Evolutionary conservation across 2,329 filamentous ascomycete genomes (phyloP), one percentile per base, ranked within the genome.

Genomic region (Phialocephala subalpina): DNA sequence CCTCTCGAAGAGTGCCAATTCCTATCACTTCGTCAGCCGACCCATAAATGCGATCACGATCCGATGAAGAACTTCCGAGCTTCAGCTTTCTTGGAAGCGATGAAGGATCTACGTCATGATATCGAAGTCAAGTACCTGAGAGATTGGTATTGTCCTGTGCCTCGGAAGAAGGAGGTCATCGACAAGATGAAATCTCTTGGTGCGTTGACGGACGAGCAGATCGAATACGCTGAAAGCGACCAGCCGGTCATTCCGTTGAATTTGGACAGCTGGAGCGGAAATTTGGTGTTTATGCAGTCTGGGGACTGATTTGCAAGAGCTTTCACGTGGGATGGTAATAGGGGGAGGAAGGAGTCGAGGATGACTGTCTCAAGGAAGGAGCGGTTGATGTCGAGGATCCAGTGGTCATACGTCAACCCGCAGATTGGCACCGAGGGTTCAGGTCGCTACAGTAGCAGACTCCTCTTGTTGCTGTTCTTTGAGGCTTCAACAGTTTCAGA

Each of bases 71-170:
- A 33, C 20, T 63, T 63, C 18, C 33, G 47, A 35, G 35, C 29
- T 14, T 14, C 33, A n/a, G 38, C 27, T 12, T 63, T 63, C 33
- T 45, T 42, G n/a, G 9, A 36, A 40, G 62, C 36, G n/a, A 63
- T 63, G 62, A 22, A n/a, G 12, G 22, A 38, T 16, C 52, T 59
- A 40, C 29, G 55, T 16, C 55, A 63, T 45, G 58, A 63, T 58
- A 63, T 63, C 33, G 52, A 55, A 20, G 56, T 58, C 18, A 49
- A 42, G 38, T 63, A 63, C 12, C 49, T 63, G 62, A 14, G 38
- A n/a, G 62, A 63, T 35, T 63, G 62, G 62, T 63, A 63, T 38
- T 63, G 62, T 35, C 55, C 62, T 59, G 62, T 63, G 22, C 62
- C 62, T 27, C 55, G 62, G 18, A 52, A 52, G n/a, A 16, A 52